These are phyloP conservation scores for Neonectria sp. DNA, from an alignment of 2,329 filamentous ascomycete genomes.

Conservation along the genomic window DNA sequence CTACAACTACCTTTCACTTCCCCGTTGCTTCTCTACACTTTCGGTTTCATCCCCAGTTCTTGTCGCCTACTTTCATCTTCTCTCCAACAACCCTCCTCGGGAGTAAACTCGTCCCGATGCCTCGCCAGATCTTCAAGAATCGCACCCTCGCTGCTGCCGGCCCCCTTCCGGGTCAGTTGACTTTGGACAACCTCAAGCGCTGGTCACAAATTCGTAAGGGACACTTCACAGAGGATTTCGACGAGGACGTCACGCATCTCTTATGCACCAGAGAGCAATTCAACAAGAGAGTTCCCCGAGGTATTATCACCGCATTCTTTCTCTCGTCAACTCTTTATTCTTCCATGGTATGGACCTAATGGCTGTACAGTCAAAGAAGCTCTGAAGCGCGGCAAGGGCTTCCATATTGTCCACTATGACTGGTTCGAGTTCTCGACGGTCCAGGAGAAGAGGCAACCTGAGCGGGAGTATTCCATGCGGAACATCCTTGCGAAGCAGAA, in stretches of 20 bases:
- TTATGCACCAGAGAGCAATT: constrained; percentile 77
- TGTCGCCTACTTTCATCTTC: background rate
- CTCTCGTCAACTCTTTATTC: background rate
- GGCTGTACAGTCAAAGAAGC: constrained; percentile 54
- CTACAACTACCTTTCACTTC: background rate
- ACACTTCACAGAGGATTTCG: constrained; percentile 65
- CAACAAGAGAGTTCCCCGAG: constrained; percentile 58
- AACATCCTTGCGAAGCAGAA: constrained; percentile 49
- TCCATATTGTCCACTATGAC: constrained; percentile 63
- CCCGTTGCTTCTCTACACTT: background rate
- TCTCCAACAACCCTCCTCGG: background rate
- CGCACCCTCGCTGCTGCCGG: constrained; percentile 72
- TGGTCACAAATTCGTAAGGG: constrained; percentile 79
- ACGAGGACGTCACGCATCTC: constrained; percentile 77
- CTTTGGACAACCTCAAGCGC: constrained; percentile 69
- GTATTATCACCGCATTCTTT: constrained; percentile 43
- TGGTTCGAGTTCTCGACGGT: constrained; percentile 67
- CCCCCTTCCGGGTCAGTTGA: constrained; percentile 65
- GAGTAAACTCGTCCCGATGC: constrained; percentile 41
- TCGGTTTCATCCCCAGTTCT: background rate
- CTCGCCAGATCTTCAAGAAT: constrained; percentile 64
- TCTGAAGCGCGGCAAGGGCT: constrained; percentile 51
- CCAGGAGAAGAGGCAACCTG: constrained; percentile 49
- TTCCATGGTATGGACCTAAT: constrained; percentile 7
- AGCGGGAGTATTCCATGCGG: constrained; percentile 60